Base-by-base conservation (phyloP, 106 monocot genomes). In the Acanthochlamys bracteata region DNA sequence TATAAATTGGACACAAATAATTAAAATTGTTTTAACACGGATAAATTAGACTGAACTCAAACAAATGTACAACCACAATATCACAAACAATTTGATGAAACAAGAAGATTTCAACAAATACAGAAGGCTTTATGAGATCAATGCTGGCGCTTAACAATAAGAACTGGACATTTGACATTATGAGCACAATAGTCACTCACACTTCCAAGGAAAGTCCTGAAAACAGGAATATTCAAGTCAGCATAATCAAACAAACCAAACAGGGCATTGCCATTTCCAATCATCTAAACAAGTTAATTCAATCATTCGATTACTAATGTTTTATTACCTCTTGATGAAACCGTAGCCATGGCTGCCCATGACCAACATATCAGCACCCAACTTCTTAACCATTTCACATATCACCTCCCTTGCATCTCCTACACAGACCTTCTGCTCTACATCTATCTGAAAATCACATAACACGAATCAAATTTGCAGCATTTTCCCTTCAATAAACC, bases 301-400 rank as follows among this genome's bases (percentile, higher is more conserved):
- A n/a, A n/a, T n/a, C n/a, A n/a, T n/a, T n/a, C n/a, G n/a, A n/a
- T n/a, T n/a, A n/a, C n/a, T n/a, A n/a, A 46, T 46, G 45, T 14
- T 10, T 55, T 20, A 4, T 11, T 24, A 80, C 90, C 90, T 90
- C 65, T 83, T 85, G 67, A 90, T 78, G 49, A 86, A 63, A 64
- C 90, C 90, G 49, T 90, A 83, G 14, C 86, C 79, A 80, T 86
- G 90, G 60, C 74, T 84, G 19, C 84, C 89, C 84, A 89, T 71
- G n/a, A 89, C 89, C 27, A 89, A 42, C 7, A 89, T 6, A 52
- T 84, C 82, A 16, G 79, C 84, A 20, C 73, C 73, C 7, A 74
- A 22, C 71, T 65, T 82, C 11, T 79, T 79, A 4, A 70, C 78
- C 60, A 49, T 74, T 0, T 66, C 73, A 13, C 84, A 83, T 11